Evolutionary conservation across 2,329 filamentous ascomycete species (phyloP), one percentile per base, ranked within the genome.

Genomic region (Aspergillus nomiae): DNA sequence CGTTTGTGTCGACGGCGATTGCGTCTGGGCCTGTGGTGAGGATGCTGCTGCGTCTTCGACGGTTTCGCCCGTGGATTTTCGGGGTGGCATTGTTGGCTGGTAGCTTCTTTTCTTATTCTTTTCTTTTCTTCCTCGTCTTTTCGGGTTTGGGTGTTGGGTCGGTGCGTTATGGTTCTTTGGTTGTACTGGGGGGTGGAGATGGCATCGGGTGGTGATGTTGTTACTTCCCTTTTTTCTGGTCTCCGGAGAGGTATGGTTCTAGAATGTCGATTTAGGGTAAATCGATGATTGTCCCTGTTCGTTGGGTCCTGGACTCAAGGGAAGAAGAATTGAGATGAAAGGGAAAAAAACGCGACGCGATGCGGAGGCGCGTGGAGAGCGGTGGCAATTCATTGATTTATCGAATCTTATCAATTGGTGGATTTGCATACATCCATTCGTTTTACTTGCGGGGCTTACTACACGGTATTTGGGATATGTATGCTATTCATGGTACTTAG

Each of bases 31-130:
- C 7, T 62, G 56, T 9, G 64, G 58, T 7, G 64, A 61, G 16
- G 46, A 50, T n/a, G 46, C 26, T n/a, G 46, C 26, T 28, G 70
- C 66, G 16, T 71, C 69, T 46, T 61, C 48, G n/a, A 68, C 70
- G 34, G 66, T 66, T 69, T 32, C 26, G 56, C 59, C 8, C 26
- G 75, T 74, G 30, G 77, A 77, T 71, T 77, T 77, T 67, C 75
- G 77, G 32, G 75, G 72, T 73, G 77, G 77, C 32, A 57, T 68
- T 57, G 21, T 58, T 45, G 28, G 12, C 21, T 24, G 21, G 21
- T 24, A 24, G 21, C 21, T 24, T 24, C 21, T 24, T 24, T 24
- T 24, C 21, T 43, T 24, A 5, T 5, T 19, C 16, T 6, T 11
- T 45, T 19, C 21, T 24, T 3, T 19, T 38, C n/a, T 50, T 24